Conservation (phyloP, 148 eudicot species). For the Polygonum maritimum region DNA sequence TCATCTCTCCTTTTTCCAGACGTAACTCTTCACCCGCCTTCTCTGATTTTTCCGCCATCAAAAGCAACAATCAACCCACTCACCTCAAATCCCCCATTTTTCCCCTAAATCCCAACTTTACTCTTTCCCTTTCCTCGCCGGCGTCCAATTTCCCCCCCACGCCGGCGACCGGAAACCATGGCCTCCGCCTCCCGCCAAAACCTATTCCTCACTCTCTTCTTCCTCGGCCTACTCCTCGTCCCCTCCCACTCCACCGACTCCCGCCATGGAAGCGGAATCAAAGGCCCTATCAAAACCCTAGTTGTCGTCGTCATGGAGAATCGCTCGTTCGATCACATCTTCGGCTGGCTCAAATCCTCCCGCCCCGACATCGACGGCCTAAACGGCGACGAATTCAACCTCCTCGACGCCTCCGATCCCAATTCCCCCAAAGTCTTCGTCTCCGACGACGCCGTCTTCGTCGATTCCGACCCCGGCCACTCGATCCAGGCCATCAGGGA, state of each 20-base stretch:
- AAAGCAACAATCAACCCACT: neutral
- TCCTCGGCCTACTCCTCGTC: conserved; percentile 16
- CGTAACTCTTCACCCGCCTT: neutral
- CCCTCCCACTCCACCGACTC: conserved; percentile 24
- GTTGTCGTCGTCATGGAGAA: conserved; percentile 89
- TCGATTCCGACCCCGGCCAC: conserved; percentile 92
- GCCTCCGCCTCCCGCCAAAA: conserved; percentile 15
- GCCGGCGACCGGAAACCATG: conserved; percentile 15
- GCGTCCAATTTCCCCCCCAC: neutral
- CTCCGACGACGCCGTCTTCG: conserved; percentile 50
- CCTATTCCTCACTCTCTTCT: conserved; percentile 14
- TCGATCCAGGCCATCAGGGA: conserved; percentile 89
- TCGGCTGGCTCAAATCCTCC: conserved; percentile 75
- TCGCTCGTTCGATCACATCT: conserved; percentile 87
- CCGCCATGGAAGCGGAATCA: conserved; percentile 22
- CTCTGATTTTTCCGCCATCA: neutral
- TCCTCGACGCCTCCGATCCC: conserved; percentile 57
- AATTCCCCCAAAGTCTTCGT: conserved; percentile 39
- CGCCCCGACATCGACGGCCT: conserved; percentile 89
- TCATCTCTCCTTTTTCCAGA: neutral
- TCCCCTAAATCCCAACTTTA: neutral
- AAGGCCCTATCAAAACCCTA: conserved; percentile 75
- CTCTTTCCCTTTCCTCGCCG: neutral
- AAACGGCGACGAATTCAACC: conserved; percentile 65
- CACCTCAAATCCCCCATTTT: neutral